These are phyloP conservation scores for Chrysopogon serrulatus DNA, from an alignment of 176 grass and related monocot species.

Conservation along the genomic window DNA sequence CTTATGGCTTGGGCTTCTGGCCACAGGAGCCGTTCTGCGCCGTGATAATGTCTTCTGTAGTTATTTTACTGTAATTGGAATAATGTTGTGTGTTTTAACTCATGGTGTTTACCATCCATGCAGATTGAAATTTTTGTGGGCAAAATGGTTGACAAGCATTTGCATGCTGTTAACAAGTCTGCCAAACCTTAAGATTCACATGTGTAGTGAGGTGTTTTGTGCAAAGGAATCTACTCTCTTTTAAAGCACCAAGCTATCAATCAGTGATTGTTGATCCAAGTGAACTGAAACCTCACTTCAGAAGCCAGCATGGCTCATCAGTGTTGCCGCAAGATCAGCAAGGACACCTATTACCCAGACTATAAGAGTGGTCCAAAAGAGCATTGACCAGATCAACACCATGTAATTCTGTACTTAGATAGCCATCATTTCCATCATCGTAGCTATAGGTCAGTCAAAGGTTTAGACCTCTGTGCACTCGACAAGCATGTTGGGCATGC, in stretches of 20 bases:
- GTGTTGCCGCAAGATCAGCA: constrained; percentile 17
- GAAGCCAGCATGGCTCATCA: constrained; percentile 17
- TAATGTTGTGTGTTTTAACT: constrained; percentile 21
- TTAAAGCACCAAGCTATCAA: constrained; percentile 13
- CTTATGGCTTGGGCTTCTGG: constrained; percentile 6
- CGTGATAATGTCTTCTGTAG: constrained; percentile 13
- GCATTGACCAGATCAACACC: constrained; percentile 30
- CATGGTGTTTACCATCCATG: constrained; percentile 34
- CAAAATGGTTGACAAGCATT: constrained; percentile 88
- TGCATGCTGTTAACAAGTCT: constrained; percentile 50
- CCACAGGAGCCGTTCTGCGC: not conserved
- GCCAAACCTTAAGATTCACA: constrained; percentile 49
- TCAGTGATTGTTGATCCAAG: constrained; percentile 13
- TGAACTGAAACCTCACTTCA: constrained; percentile 11
- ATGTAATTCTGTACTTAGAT: constrained; percentile 24
- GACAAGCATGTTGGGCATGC: constrained; percentile 42
- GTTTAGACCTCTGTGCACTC: constrained; percentile 34
- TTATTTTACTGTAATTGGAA: constrained; percentile 12
- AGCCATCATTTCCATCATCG: constrained; percentile 3
- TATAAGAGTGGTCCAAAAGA: not conserved
- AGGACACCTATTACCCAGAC: not conserved
- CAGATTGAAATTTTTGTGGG: constrained; percentile 93
- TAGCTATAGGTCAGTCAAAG: constrained; percentile 30
- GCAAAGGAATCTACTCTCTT: constrained; percentile 7
- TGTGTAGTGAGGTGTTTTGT: constrained; percentile 26